These are phyloP conservation scores for Oryza rufipogon DNA, from an alignment of 176 grass and related monocot species.

Conservation along the genomic window DNA sequence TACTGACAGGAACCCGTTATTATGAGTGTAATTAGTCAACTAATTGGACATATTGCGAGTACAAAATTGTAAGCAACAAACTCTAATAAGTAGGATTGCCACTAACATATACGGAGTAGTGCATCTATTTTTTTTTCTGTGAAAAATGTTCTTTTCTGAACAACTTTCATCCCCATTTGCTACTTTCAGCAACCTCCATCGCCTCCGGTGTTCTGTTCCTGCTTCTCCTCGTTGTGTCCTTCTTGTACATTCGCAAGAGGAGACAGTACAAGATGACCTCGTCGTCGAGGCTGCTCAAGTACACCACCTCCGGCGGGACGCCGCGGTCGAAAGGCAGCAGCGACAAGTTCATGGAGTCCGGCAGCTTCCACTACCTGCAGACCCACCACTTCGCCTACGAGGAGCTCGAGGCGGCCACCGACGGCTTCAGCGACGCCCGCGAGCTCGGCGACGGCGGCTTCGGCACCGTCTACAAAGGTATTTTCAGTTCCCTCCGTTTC, in stretches of 20 bases:
- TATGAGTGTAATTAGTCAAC: no score
- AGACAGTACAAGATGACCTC: slow-evolving; percentile 49
- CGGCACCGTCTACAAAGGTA: slow-evolving; percentile 90
- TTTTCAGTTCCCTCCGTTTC: neutral
- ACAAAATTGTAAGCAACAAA: no score
- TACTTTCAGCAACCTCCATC: slow-evolving; percentile 30
- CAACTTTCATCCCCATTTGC: neutral
- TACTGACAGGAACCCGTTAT: no score
- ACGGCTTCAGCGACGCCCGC: slow-evolving; percentile 49
- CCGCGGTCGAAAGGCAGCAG: slow-evolving; percentile 41
- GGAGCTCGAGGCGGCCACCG: slow-evolving; percentile 77
- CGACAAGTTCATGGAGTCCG: slow-evolving; percentile 30
- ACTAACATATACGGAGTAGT: neutral
- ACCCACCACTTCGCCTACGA: slow-evolving; percentile 72
- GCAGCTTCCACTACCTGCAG: slow-evolving; percentile 45
- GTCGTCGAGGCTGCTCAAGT: slow-evolving; percentile 53
- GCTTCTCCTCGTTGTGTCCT: slow-evolving; percentile 23
- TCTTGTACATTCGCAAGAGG: slow-evolving; percentile 49
- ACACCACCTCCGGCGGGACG: slow-evolving; percentile 25
- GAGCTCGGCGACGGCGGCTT: slow-evolving; percentile 87
- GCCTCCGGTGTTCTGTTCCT: slow-evolving; percentile 16
- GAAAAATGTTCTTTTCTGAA: neutral
- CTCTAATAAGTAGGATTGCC: neutral
- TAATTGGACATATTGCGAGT: no score
- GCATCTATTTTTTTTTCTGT: neutral